A percentile compares a stretch with the other conserved stretches of the same genome.
These are phyloP conservation scores for Cystobasidium onofrii DNA, from an alignment of 768 basidiomycete species.

Conservation along the genomic window DNA sequence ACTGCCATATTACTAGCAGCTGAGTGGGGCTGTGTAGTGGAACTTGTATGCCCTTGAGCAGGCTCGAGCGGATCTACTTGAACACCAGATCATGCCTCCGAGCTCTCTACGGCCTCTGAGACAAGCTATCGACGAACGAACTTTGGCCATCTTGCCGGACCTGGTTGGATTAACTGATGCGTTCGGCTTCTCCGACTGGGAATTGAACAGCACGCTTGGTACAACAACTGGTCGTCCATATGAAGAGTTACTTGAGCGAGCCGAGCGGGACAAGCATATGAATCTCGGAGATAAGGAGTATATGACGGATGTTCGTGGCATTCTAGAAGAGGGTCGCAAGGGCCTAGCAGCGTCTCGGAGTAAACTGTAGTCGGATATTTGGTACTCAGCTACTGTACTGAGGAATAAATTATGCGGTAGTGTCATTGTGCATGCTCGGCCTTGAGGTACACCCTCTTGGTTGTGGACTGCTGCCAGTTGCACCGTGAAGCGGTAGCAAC, in stretches of 20 bases:
- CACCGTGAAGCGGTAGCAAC: too few species aligned
- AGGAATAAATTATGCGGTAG: too few species aligned
- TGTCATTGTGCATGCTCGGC: too few species aligned
- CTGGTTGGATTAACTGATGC: constrained; percentile 63
- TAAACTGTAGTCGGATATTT: too few species aligned
- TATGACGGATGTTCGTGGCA: not conserved
- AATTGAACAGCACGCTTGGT: constrained; percentile 50
- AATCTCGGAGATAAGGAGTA: not conserved
- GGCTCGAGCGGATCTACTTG: not conserved
- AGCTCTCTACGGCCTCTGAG: not conserved
- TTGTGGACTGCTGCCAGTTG: too few species aligned
- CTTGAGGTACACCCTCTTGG: too few species aligned
- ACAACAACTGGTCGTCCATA: not conserved
- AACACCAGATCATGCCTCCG: not conserved
- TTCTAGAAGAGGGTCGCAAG: not conserved
- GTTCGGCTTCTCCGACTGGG: constrained; percentile 68
- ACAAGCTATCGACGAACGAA: not conserved
- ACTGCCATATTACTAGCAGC: too few species aligned
- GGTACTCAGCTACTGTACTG: too few species aligned
- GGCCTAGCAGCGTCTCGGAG: not conserved
- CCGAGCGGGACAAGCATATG: not conserved
- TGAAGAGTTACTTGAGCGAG: not conserved
- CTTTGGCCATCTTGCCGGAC: constrained; percentile 53
- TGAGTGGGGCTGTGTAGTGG: not conserved
- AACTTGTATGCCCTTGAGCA: not conserved